A percentile compares a stretch with the other conserved stretches of the same genome.
Evolutionary conservation across 768 basidiomycete genomes (phyloP).

Genomic region (Aureoboletus auriporus): DNA sequence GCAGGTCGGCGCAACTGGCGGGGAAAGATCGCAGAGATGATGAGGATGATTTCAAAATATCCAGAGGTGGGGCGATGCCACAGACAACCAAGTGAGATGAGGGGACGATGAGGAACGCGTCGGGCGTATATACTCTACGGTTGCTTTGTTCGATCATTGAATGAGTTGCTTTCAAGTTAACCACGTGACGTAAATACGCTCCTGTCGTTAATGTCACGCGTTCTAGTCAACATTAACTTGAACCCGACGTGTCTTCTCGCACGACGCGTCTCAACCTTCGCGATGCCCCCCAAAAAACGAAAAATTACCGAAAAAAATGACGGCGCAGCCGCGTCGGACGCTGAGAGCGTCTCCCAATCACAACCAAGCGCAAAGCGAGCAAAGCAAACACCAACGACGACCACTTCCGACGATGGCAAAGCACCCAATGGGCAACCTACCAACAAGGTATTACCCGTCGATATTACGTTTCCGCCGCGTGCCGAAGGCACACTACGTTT

Average conservation of each 20-base stretch:
- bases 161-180: too few relatives aligned
- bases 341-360: constrained; percentile 24
- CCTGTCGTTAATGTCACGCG: neutral
- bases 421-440: constrained; percentile 57
- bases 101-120: too few relatives aligned
- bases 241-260: neutral
- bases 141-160: too few relatives aligned
- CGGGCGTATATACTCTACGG: neutral
- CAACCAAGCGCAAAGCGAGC: constrained; percentile 20
- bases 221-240: too few relatives aligned
- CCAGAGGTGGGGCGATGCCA: too few relatives aligned
- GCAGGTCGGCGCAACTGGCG: constrained; percentile 24
- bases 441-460: constrained; percentile 67
- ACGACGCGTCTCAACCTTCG: neutral
- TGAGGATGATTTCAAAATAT: too few relatives aligned
- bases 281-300: constrained; percentile 30
- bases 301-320: constrained; percentile 31
- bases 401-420: constrained; percentile 3
- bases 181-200: constrained; percentile 9
- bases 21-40: too few relatives aligned
- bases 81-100: too few relatives aligned
- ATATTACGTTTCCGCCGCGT: constrained; percentile 54
- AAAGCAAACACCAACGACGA: constrained; percentile 24
- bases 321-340: constrained; percentile 30
- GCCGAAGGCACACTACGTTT: constrained; percentile 47